Percentiles rank a stretch among this genome's conserved stretches.
These are phyloP conservation scores for Strobilomyces dryophilus DNA, from an alignment of 768 basidiomycete genomes.

Conservation along the genomic window DNA sequence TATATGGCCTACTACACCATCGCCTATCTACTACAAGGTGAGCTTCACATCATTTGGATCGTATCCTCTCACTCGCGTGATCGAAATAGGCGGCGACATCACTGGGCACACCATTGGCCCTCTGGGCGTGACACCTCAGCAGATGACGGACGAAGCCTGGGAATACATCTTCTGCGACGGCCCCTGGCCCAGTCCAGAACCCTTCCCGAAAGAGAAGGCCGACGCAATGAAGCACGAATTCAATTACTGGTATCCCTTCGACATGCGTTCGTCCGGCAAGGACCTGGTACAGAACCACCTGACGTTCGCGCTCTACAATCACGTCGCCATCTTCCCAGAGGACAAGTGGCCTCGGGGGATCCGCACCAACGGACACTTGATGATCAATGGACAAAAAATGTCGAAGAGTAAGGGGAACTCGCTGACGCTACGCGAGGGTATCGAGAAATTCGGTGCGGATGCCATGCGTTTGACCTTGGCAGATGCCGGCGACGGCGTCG, in stretches of 20 bases:
- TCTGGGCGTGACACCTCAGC: slow-evolving; percentile 79
- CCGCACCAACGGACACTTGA: slow-evolving; percentile 93
- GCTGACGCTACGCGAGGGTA: slow-evolving; percentile 82
- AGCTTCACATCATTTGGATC: slow-evolving; percentile 14
- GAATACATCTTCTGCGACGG: slow-evolving; percentile 86
- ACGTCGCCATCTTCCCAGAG: slow-evolving; percentile 86
- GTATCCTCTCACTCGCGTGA: slow-evolving; percentile 5
- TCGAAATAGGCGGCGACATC: slow-evolving; percentile 54
- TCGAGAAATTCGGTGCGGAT: slow-evolving; percentile 96
- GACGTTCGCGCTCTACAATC: slow-evolving; percentile 91
- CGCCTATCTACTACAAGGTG: slow-evolving; percentile 85
- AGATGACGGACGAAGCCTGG: slow-evolving; percentile 98
- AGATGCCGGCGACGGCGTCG: slow-evolving; percentile 95
- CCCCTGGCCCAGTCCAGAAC: slow-evolving; percentile 64
- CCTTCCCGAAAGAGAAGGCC: slow-evolving; percentile 71
- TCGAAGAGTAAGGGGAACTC: slow-evolving; percentile 95
- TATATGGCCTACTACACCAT: slow-evolving; percentile 99
- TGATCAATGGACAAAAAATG: slow-evolving; percentile 99
- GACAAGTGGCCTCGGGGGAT: slow-evolving; percentile 90
- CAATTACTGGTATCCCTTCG: slow-evolving; percentile 97
- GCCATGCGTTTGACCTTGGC: slow-evolving; percentile 89
- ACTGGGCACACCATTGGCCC: slow-evolving; percentile 79
- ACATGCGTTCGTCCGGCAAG: slow-evolving; percentile 96
- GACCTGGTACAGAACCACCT: slow-evolving; percentile 95
- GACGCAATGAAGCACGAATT: slow-evolving; percentile 87